These are phyloP conservation scores for Plantago coronopus DNA, from an alignment of 305 asterid genomes.

Conservation along the genomic window DNA sequence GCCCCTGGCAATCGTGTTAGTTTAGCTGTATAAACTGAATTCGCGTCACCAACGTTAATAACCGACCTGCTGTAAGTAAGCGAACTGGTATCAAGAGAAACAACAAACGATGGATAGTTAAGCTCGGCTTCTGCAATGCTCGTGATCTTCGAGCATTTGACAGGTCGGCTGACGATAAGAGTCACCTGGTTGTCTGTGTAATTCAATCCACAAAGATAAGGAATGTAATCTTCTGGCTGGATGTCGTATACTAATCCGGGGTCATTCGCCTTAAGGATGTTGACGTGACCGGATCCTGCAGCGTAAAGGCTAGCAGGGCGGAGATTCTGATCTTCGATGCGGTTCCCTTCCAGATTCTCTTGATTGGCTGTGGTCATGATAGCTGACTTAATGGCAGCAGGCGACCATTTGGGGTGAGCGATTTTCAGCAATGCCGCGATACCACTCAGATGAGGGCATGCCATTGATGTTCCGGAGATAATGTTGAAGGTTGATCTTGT, in stretches of 20 bases:
- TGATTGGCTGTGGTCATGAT: conserved; percentile 33
- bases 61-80: too few species aligned
- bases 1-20: too few species aligned
- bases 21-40: too few species aligned
- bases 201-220: conserved; percentile 32
- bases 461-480: conserved; percentile 34
- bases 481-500: conserved; percentile 29
- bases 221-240: conserved; percentile 27
- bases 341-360: conserved; percentile 17
- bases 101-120: too few species aligned
- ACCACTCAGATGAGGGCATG: conserved; percentile 39
- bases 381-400: conserved; percentile 38
- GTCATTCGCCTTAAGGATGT: conserved; percentile 22
- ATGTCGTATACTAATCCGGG: conserved; percentile 38
- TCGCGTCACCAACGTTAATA: too few species aligned
- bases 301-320: conserved; percentile 14
- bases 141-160: conserved; percentile 16
- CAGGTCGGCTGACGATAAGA: background rate
- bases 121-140: conserved; percentile 34
- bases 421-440: conserved; percentile 29
- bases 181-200: conserved; percentile 20
- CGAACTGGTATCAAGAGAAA: too few species aligned
- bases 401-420: conserved; percentile 38
- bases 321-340: conserved; percentile 20
- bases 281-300: conserved; percentile 32